phyloP scores from a whole-genome alignment of 2,329 filamentous ascomycete species.

The Aspergillus sergii region DNA sequence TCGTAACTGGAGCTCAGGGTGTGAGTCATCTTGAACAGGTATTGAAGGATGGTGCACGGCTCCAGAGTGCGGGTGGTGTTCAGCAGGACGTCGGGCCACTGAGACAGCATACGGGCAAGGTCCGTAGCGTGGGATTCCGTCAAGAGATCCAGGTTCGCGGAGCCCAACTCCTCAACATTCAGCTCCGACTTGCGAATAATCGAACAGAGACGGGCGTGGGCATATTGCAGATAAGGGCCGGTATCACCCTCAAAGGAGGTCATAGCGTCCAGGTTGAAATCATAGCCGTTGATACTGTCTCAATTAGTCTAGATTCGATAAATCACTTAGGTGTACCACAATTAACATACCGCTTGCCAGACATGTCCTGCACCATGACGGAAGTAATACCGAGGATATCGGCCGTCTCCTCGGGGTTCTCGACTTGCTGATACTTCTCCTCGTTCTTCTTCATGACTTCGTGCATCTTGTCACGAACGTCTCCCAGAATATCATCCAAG shows the following conservation, averaged over 20 bases:
- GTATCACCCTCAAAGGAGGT: slow-evolving; percentile 68
- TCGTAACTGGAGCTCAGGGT: slow-evolving; percentile 64
- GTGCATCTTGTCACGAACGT: slow-evolving; percentile 94
- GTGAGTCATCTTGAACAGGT: slow-evolving; percentile 69
- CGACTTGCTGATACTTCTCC: slow-evolving; percentile 86
- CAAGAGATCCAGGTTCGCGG: slow-evolving; percentile 62
- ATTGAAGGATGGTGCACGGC: slow-evolving; percentile 66
- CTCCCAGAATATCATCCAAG: slow-evolving; percentile 70
- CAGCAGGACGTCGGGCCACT: slow-evolving; percentile 66
- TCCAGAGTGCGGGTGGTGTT: slow-evolving; percentile 69
- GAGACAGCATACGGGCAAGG: slow-evolving; percentile 62
- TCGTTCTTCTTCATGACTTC: slow-evolving; percentile 92
- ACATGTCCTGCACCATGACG: slow-evolving; percentile 99
- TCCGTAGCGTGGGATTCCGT: slow-evolving; percentile 64
- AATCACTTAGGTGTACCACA: slow-evolving; percentile 26
- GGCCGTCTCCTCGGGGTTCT: slow-evolving; percentile 76
- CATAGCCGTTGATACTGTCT: slow-evolving; percentile 62
- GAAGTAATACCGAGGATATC: slow-evolving; percentile 90
- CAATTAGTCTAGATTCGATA: slow-evolving; percentile 49
- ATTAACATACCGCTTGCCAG: slow-evolving; percentile 74
- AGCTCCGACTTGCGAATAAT: slow-evolving; percentile 60
- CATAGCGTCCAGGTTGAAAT: slow-evolving; percentile 68
- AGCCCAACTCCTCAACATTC: slow-evolving; percentile 50
- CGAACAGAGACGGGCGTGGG: slow-evolving; percentile 61
- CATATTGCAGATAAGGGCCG: slow-evolving; percentile 67